These are phyloP conservation scores for Neurospora sp. DNA, from an alignment of 495 filamentous ascomycete species.

Conservation along the genomic window DNA sequence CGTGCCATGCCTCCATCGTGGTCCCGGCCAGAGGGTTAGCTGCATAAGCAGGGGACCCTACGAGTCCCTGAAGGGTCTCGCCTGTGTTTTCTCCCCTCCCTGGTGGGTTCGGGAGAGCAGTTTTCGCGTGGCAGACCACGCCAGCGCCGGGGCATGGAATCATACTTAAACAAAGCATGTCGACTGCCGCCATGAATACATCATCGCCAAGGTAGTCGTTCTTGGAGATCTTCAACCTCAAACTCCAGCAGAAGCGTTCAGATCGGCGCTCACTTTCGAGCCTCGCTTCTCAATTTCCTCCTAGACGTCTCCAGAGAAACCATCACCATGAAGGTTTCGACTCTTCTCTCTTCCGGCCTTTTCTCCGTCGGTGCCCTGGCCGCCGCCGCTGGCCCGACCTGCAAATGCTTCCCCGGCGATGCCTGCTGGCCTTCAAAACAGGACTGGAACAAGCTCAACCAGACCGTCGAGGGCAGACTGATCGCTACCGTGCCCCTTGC, in stretches of 20 bases:
- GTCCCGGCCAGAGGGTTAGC: not conserved
- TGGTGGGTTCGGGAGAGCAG: not conserved
- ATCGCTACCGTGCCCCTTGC: constrained; percentile 43
- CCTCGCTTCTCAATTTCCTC: not conserved
- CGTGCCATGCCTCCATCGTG: not conserved
- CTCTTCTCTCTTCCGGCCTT: constrained; percentile 11
- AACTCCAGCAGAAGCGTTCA: not conserved
- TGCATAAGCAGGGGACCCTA: not conserved
- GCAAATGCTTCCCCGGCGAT: constrained; percentile 46
- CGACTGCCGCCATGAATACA: not conserved
- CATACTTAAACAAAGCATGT: not conserved
- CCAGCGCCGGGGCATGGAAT: not conserved
- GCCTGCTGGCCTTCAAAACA: constrained; percentile 32
- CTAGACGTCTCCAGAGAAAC: not conserved
- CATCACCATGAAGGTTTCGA: constrained; percentile 11
- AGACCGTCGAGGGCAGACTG: constrained; percentile 33
- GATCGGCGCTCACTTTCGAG: not conserved
- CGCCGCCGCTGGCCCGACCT: constrained; percentile 9
- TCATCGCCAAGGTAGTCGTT: not conserved
- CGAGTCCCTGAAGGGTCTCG: not conserved
- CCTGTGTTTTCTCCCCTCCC: not conserved
- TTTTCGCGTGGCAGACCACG: not conserved
- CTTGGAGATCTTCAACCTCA: not conserved
- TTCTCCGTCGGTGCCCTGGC: constrained; percentile 9
- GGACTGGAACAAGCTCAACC: constrained; percentile 36